phyloP scores from a whole-genome alignment of 2,329 filamentous ascomycete species.

The Conoideocrella luteorostrata region DNA sequence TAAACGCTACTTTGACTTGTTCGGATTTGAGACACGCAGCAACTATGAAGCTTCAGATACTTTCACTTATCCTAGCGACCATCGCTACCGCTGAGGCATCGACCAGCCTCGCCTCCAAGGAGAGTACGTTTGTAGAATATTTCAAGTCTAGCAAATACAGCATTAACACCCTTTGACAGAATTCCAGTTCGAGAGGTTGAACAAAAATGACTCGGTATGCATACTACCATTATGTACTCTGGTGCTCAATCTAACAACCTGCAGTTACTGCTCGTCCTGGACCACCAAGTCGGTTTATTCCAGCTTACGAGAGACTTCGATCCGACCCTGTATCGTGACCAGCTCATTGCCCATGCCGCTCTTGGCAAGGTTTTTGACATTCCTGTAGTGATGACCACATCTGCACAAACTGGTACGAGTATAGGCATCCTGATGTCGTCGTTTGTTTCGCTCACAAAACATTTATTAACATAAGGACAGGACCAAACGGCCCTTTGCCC shows the following conservation, averaged over 20 bases:
- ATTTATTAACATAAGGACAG: slow-evolving; percentile 22
- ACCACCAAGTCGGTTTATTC: slow-evolving; percentile 31
- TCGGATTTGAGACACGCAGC: too few species aligned
- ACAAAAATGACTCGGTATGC: slow-evolving; percentile 1
- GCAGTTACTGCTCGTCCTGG: slow-evolving; percentile 29
- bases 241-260: not conserved
- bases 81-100: too few species aligned
- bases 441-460: not conserved
- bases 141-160: too few species aligned
- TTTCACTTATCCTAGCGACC: too few species aligned
- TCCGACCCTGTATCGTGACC: slow-evolving; percentile 57
- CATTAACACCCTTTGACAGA: not conserved
- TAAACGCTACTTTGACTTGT: too few species aligned
- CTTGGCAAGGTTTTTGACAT: slow-evolving; percentile 54
- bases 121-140: too few species aligned
- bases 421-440: too few species aligned
- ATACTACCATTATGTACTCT: not conserved
- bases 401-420: slow-evolving; percentile 50
- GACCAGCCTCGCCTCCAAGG: too few species aligned
- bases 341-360: slow-evolving; percentile 63
- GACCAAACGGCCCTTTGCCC: slow-evolving; percentile 65
- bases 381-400: slow-evolving; percentile 65
- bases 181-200: not conserved
- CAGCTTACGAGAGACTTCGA: slow-evolving; percentile 57
- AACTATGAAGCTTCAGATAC: too few species aligned